Percentiles rank a stretch among this genome's conserved stretches.
phyloP scores from a whole-genome alignment of 1,139 yeast genomes.

The Debaryomyces fabryi region DNA sequence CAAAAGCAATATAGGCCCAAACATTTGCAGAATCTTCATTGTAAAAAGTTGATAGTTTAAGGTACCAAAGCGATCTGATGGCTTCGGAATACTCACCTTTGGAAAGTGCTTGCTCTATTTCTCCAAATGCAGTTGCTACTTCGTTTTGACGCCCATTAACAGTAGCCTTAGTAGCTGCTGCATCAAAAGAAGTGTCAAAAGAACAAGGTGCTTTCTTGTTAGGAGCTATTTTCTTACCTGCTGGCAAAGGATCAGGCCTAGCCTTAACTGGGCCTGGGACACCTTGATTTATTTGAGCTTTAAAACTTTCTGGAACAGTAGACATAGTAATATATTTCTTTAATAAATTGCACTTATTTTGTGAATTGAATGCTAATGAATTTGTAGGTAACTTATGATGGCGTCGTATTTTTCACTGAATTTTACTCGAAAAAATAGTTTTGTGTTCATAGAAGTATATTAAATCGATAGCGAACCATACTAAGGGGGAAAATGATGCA shows the following conservation, averaged over 20 bases:
- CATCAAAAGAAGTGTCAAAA: constrained; percentile 15
- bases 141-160: constrained; percentile 16
- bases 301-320: constrained; percentile 18
- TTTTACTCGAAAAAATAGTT: neutral
- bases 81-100: constrained; percentile 17
- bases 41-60: constrained; percentile 17
- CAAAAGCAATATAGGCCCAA: constrained; percentile 21
- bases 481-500: too few relatives aligned
- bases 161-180: constrained; percentile 15
- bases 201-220: constrained; percentile 19
- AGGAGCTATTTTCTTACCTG: constrained; percentile 18
- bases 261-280: constrained; percentile 20
- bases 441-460: neutral
- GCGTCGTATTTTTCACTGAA: neutral
- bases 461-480: neutral
- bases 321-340: constrained; percentile 10
- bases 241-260: constrained; percentile 21
- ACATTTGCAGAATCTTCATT: constrained; percentile 20
- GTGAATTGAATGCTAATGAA: neutral
- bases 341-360: neutral
- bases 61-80: constrained; percentile 17
- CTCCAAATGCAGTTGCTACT: constrained; percentile 16
- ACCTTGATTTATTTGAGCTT: constrained; percentile 21
- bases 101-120: constrained; percentile 14
- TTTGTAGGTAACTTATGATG: neutral